Percentiles rank a stretch among this genome's conserved stretches.
These are phyloP conservation scores for Kwoniella europaea DNA, from an alignment of 768 basidiomycete species.

Conservation along the genomic window DNA sequence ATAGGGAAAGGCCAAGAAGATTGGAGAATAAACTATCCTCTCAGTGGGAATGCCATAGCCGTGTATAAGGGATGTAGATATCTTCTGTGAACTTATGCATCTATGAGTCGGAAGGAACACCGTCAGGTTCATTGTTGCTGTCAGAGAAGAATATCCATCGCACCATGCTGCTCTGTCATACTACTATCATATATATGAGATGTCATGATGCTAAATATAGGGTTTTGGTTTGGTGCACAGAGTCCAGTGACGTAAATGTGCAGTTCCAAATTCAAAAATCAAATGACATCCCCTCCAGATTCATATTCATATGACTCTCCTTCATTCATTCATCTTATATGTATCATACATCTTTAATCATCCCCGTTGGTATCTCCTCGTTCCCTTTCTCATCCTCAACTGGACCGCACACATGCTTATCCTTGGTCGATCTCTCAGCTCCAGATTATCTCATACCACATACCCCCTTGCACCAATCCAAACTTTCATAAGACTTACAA, in stretches of 20 bases:
- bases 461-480: background rate
- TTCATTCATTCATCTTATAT: no score
- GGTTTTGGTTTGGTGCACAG: background rate
- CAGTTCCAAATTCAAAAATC: background rate
- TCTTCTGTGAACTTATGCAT: background rate
- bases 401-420: conserved; percentile 7
- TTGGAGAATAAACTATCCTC: conserved; percentile 32
- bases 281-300: background rate
- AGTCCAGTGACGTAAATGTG: conserved; percentile 6
- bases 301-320: background rate
- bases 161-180: no score
- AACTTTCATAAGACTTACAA: background rate
- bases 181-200: no score
- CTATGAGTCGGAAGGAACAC: background rate
- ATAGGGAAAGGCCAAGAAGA: conserved; percentile 41
- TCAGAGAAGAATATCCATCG: background rate
- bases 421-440: background rate
- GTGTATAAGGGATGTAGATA: background rate
- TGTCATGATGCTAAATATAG: background rate
- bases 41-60: background rate
- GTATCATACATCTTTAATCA: no score
- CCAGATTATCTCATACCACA: no score
- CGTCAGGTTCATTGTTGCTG: background rate
- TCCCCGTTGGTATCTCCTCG: background rate
- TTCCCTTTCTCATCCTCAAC: background rate